Evolutionary conservation across 2,329 filamentous ascomycete genomes (phyloP), one percentile per base, ranked within the genome.

Genomic region (Fusarium tupiense): DNA sequence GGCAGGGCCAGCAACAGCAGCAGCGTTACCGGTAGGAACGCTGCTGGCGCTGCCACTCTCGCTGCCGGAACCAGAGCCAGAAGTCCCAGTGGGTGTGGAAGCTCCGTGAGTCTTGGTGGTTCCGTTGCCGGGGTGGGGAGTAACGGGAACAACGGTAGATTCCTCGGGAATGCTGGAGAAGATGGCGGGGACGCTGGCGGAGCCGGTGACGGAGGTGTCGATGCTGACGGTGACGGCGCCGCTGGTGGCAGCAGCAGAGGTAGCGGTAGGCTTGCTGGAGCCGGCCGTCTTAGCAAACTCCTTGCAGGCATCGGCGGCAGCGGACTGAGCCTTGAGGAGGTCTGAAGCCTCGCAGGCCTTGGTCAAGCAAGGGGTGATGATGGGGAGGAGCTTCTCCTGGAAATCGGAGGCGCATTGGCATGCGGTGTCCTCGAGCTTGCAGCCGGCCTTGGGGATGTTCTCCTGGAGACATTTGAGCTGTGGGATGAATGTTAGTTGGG

Each of bases 401-500:
- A 78, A 82, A 5, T 66, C 69, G 22, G 79, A n/a, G 33, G 79
- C 73, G 78, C 85, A 86, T 74, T 81, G 80, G 79, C 85, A 86
- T 58, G 74, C 77, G 16, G 80, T 77, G 69, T 86, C 83, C 57
- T 69, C 71, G 73, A 82, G 68, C 8, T 69, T 43, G 76, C 85
- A 86, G 76, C 82, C 83, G 52, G 80, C 78, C 67, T 80, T 67
- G 61, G 77, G 68, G 69, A 86, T 78, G 68, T 80, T 80, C 22
- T 80, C 75, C 44, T 72, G 40, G 22, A 86, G 80, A 68, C 85
- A 86, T 41, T 74, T 33, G 47, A 77, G 43, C 81, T 83, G 54
- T 33, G 20, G 20, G n/a, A 24, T 13, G 16, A n/a, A 26, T 16
- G 61, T 73, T 50, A 63, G 53, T 31, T 41, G 20, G 35, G 53